Percentiles rank a stretch among this genome's conserved stretches.
Conservation (phyloP, 768 basidiomycete genomes). For the Leccinum broughii region DNA sequence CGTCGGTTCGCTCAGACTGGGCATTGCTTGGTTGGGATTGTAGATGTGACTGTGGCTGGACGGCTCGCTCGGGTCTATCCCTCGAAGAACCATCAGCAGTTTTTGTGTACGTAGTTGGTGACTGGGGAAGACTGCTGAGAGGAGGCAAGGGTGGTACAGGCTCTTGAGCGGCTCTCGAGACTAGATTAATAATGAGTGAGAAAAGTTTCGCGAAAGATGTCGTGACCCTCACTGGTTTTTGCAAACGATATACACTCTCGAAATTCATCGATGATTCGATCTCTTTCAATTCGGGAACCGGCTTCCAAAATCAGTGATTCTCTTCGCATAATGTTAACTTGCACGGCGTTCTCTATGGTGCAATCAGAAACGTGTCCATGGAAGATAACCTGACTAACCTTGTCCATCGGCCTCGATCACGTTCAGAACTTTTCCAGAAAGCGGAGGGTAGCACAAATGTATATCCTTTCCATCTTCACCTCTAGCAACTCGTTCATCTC, state of each 20-base stretch:
- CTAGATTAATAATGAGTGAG: slow-evolving; percentile 32
- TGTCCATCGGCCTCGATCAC: slow-evolving; percentile 61
- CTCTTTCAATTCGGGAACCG: slow-evolving; percentile 56
- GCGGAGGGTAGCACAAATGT: slow-evolving; percentile 92
- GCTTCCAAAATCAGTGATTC: slow-evolving; percentile 73
- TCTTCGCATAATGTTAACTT: slow-evolving; percentile 84
- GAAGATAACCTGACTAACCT: slow-evolving; percentile 43
- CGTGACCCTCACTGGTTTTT: slow-evolving; percentile 52
- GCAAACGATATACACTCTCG: slow-evolving; percentile 86
- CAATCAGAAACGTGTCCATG: slow-evolving; percentile 14
- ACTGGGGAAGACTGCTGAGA: slow-evolving; percentile 36
- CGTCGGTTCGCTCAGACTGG: background rate
- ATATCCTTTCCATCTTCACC: slow-evolving; percentile 71
- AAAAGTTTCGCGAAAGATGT: background rate
- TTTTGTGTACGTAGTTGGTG: slow-evolving; percentile 11
- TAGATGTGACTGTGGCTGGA: slow-evolving; percentile 16
- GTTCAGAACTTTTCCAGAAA: slow-evolving; percentile 90
- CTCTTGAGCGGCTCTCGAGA: slow-evolving; percentile 58
- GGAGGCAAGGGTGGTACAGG: slow-evolving; percentile 69
- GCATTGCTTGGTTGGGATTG: slow-evolving; percentile 4
- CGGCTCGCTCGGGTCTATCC: slow-evolving; percentile 25
- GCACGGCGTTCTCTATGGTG: slow-evolving; percentile 63
- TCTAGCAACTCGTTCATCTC: slow-evolving; percentile 54
- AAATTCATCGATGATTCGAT: slow-evolving; percentile 68
- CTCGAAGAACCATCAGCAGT: slow-evolving; percentile 2